Conservation (phyloP, 2,329 filamentous ascomycete species). For the Cladobotryum mycophilum region DNA sequence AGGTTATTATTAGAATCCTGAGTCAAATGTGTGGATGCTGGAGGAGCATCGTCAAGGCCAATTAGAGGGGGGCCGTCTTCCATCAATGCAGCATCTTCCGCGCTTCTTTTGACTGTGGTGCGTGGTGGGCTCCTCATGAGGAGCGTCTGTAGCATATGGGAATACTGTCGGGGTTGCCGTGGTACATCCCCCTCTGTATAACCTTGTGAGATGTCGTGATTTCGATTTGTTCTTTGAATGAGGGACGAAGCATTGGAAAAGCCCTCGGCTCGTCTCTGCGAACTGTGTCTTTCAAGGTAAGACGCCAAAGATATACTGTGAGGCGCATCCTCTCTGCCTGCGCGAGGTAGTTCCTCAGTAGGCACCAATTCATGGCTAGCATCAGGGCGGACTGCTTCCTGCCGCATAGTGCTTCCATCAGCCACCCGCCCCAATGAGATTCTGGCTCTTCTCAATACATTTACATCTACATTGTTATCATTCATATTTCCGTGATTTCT, state of each 20-base stretch:
- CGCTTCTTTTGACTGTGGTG: too few relatives aligned
- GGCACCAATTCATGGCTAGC: too few relatives aligned
- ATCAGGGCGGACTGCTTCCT: too few relatives aligned
- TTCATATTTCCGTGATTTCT: too few relatives aligned
- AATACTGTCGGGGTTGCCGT: neutral
- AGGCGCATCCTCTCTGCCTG: too few relatives aligned
- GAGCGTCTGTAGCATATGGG: constrained; percentile 4
- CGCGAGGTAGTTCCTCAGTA: too few relatives aligned
- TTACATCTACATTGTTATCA: neutral
- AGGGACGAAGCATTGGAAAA: too few relatives aligned
- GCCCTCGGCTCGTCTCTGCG: too few relatives aligned
- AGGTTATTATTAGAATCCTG: neutral
- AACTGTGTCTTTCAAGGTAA: too few relatives aligned
- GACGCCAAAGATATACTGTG: too few relatives aligned
- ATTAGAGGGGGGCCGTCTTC: too few relatives aligned
- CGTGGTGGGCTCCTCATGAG: constrained; percentile 7
- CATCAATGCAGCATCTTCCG: too few relatives aligned
- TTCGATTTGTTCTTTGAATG: neutral
- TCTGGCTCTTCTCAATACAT: neutral
- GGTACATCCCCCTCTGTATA: neutral
- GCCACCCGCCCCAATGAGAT: neutral
- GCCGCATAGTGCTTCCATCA: neutral
- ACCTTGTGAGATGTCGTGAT: neutral
- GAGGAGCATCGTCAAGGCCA: neutral
- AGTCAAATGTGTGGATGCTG: neutral